phyloP scores from a whole-genome alignment of 169 alveolate species.

The Eimeria acervulina region DNA sequence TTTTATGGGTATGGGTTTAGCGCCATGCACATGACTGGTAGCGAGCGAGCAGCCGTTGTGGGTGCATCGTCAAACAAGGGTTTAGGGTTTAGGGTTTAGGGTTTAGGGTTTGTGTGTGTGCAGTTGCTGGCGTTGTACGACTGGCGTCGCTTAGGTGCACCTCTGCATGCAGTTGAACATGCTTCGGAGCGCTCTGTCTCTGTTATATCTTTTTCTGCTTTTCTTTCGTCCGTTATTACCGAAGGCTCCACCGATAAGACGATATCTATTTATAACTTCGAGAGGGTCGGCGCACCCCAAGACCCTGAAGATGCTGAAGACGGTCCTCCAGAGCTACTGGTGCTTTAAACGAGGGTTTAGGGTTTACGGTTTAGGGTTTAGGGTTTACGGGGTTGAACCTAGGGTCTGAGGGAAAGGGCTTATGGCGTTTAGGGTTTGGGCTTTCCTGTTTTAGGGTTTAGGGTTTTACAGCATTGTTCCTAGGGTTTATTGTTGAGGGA shows the following conservation, averaged over 20 bases:
- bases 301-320: conserved; percentile 78
- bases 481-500: no score
- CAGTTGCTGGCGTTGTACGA: not conserved
- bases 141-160: conserved; percentile 11
- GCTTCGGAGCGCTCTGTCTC: not conserved
- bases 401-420: not conserved
- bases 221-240: not conserved
- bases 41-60: no score
- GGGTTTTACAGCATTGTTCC: no score
- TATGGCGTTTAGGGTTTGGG: no score
- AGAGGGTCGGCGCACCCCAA: conserved; percentile 35
- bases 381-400: not conserved
- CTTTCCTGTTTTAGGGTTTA: no score
- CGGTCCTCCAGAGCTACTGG: conserved; percentile 80
- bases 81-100: conserved; percentile 48
- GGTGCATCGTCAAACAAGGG: not conserved
- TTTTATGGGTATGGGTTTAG: no score
- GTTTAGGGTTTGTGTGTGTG: not conserved
- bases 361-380: conserved; percentile 11
- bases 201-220: not conserved
- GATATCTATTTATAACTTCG: conserved; percentile 58
- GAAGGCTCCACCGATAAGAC: not conserved
- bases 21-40: no score
- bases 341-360: not conserved
- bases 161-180: conserved; percentile 11